These are phyloP conservation scores for Withania somnifera DNA, from an alignment of 305 asterid genomes.

Conservation along the genomic window DNA sequence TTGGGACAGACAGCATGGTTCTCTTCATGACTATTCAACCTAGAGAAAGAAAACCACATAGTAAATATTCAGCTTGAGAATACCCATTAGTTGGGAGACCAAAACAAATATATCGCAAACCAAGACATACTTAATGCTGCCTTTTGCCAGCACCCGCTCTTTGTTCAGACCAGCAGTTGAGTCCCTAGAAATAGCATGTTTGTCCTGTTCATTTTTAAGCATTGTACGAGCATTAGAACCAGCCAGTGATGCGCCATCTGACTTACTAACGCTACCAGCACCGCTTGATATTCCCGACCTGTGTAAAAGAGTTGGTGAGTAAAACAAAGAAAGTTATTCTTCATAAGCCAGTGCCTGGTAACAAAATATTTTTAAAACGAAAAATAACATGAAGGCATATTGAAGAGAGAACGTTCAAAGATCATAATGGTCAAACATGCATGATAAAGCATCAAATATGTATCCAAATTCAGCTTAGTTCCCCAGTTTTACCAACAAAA, in stretches of 20 bases:
- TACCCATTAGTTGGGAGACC: background rate
- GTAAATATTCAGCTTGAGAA: conserved; percentile 1
- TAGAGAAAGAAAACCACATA: conserved; percentile 22
- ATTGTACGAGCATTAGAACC: conserved; percentile 49
- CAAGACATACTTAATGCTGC: conserved; percentile 59
- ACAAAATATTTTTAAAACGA: background rate
- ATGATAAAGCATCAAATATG: background rate
- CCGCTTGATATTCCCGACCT: conserved; percentile 52
- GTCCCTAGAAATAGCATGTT: conserved; percentile 50
- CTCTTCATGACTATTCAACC: conserved; percentile 83
- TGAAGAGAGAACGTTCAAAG: background rate
- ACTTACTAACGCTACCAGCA: conserved; percentile 37
- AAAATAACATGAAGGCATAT: background rate
- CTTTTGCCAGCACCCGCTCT: conserved; percentile 66
- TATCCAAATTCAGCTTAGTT: background rate
- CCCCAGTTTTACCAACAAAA: background rate
- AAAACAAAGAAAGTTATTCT: background rate
- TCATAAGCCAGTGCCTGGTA: background rate
- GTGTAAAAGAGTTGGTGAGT: conserved; percentile 16
- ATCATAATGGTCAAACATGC: background rate
- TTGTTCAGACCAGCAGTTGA: conserved; percentile 46
- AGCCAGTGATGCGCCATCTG: conserved; percentile 57
- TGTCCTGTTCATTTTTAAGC: conserved; percentile 70
- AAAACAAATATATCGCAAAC: background rate
- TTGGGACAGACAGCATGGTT: conserved; percentile 32